Evolutionary conservation across 768 basidiomycete genomes (phyloP), one percentile per base, ranked within the genome.

Genomic region (Mrakia frigida): DNA sequence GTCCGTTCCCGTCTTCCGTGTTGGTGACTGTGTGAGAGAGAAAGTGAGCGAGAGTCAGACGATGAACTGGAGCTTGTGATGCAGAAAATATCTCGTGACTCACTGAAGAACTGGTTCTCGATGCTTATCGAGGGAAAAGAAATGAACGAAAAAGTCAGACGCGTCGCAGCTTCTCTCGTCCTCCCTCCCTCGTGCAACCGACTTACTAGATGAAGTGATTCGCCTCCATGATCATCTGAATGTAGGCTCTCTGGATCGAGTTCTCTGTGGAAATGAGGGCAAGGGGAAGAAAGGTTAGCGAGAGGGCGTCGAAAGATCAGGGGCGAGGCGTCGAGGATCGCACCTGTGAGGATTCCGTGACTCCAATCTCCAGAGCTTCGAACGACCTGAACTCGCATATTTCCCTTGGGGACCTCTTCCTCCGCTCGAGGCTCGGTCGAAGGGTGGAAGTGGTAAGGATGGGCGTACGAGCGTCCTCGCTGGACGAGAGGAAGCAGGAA

Each of bases 291-390:
- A 53, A 14, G 10, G 56, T 28, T 14, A 56, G 9, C 25, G 56
- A 56, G 50, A 18, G 4, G 37, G 39, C 11, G 41, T 18, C 14
- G 14, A 63, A 41, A 21, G 0, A 18, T 13, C 6, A 35, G 4
- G 35, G 33, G 3, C 4, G 25, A 25, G 23, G 16, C 0, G 43
- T 10, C 2, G 2, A 10, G 43, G 21, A 67, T n/a, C 81, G 79
- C 73, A 82, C 81, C 88, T 5, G 88, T 90, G 79, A 95, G 85
- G 50, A 94, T 91, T 3, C 95, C 96, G 80, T 94, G 92, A 80
- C 90, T 92, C 96, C 96, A 99, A 83, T 98, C 96, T 1, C 87
- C 89, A 31, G 94, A 91, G 78, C 91, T 92, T 73, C 96, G 88
- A 60, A 93, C 87, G 23, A 88, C 93, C 85, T 98, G 93, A 25